Evolutionary conservation across 2,329 filamentous ascomycete species (phyloP).

Genomic region (Penicillium sp.): DNA sequence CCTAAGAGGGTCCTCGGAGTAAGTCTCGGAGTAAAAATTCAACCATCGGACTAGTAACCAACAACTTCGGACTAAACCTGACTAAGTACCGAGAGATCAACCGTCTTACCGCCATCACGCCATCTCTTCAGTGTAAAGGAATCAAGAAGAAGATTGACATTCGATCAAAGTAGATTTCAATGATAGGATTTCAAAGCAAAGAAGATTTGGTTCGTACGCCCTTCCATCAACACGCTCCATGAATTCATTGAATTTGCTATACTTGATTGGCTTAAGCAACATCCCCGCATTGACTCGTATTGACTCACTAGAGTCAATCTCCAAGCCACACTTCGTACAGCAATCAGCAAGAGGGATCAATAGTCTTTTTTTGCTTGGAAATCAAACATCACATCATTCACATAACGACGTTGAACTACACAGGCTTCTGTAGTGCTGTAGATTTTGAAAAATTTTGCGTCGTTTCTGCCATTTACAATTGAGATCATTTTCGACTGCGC

Average conservation of each 20-base stretch:
- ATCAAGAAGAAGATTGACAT: not conserved
- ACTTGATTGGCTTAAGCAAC: not conserved
- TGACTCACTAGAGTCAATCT: not conserved
- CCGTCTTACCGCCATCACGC: conserved; percentile 8
- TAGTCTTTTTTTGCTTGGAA: not conserved
- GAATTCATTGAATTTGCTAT: too few species aligned
- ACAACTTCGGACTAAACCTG: conserved; percentile 13
- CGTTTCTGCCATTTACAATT: not conserved
- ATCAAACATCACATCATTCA: not conserved
- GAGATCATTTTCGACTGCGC: not conserved
- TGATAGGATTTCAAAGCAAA: conserved; percentile 7
- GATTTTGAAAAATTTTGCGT: not conserved
- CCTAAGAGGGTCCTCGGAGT: conserved; percentile 11
- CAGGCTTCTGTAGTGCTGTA: too few species aligned
- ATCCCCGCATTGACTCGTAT: conserved; percentile 1
- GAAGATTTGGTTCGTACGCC: not conserved
- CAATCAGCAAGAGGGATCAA: not conserved
- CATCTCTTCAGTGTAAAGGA: conserved; percentile 1
- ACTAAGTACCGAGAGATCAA: not conserved
- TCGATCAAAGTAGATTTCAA: not conserved
- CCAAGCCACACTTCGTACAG: conserved; percentile 3
- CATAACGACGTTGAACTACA: not conserved
- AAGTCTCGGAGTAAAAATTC: conserved; percentile 13
- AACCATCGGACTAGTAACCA: not conserved
- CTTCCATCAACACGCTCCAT: not conserved